Evolutionary conservation across 345 rosid species (phyloP).

Genomic region (Eucalyptus pauciflora): DNA sequence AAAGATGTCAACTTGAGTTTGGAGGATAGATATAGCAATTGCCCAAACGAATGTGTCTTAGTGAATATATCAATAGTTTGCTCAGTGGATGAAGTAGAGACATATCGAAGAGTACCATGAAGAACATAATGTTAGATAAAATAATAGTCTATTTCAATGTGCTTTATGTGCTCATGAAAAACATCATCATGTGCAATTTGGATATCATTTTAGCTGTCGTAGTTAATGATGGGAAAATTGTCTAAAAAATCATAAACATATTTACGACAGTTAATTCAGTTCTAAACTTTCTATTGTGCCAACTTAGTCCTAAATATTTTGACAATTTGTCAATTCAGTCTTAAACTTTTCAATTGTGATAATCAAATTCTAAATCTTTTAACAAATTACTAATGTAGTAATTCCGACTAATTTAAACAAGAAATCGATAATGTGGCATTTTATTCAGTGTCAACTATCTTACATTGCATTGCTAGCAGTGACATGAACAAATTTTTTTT

Average conservation of each 20-base stretch:
- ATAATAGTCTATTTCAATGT: not conserved
- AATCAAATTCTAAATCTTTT: not conserved
- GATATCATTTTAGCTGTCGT: not conserved
- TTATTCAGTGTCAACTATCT: fast-evolving
- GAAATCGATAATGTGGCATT: not conserved
- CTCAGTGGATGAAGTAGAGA: not conserved
- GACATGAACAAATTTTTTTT: not conserved
- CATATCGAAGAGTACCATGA: not conserved
- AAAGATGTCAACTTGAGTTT: not conserved
- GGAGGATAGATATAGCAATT: not conserved
- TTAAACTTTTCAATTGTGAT: not conserved
- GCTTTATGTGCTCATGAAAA: not conserved
- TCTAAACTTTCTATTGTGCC: no score
- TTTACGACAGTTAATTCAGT: no score
- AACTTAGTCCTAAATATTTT: no score
- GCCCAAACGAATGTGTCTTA: not conserved
- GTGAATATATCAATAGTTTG: not conserved
- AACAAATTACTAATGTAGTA: no score
- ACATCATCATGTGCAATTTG: not conserved
- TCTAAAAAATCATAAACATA: not conserved
- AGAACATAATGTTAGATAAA: no score
- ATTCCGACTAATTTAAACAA: no score
- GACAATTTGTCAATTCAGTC: no score
- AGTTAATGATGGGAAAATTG: not conserved
- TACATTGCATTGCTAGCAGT: fast-evolving